These are phyloP conservation scores for Hyaloraphidium curvatum DNA, from an alignment of 192 early-diverging fungal species.

Conservation along the genomic window DNA sequence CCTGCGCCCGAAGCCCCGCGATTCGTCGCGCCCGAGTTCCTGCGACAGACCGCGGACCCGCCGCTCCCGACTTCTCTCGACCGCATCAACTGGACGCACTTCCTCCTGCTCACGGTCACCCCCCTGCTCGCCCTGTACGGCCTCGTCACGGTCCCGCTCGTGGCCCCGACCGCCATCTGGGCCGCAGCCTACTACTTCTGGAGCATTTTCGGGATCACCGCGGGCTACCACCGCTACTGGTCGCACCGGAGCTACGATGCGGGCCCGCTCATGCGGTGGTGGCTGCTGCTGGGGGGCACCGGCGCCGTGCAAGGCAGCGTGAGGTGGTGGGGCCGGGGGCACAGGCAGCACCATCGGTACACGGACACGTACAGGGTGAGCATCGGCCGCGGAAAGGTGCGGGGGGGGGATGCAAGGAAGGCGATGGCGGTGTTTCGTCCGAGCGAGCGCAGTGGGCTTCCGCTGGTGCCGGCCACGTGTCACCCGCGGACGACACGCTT, in stretches of 20 bases:
- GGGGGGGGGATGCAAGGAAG: no score
- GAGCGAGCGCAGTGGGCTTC: no score
- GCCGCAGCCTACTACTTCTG: constrained; percentile 45
- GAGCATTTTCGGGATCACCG: constrained; percentile 35
- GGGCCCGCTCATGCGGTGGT: constrained; percentile 31
- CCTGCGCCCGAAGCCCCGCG: no score
- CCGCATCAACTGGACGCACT: constrained; percentile 19
- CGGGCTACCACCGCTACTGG: constrained; percentile 70
- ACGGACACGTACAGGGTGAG: constrained; percentile 49
- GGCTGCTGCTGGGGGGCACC: constrained; percentile 40
- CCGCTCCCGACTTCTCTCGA: no score
- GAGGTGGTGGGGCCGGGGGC: constrained; percentile 68
- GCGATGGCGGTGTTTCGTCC: no score
- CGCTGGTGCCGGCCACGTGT: no score
- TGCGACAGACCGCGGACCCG: no score
- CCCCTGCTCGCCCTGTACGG: constrained; percentile 71
- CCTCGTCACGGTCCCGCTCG: constrained; percentile 43
- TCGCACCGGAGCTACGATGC: constrained; percentile 58
- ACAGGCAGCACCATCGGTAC: constrained; percentile 72
- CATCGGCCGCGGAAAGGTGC: no score
- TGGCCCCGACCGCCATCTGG: constrained; percentile 52
- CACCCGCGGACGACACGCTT: no score
- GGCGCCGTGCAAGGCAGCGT: constrained; percentile 64
- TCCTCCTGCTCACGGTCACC: constrained; percentile 17
- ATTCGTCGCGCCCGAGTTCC: no score